Percentiles rank a stretch among this genome's conserved stretches.
phyloP scores from a whole-genome alignment of 495 filamentous ascomycete genomes.

The Daldinia loculata region DNA sequence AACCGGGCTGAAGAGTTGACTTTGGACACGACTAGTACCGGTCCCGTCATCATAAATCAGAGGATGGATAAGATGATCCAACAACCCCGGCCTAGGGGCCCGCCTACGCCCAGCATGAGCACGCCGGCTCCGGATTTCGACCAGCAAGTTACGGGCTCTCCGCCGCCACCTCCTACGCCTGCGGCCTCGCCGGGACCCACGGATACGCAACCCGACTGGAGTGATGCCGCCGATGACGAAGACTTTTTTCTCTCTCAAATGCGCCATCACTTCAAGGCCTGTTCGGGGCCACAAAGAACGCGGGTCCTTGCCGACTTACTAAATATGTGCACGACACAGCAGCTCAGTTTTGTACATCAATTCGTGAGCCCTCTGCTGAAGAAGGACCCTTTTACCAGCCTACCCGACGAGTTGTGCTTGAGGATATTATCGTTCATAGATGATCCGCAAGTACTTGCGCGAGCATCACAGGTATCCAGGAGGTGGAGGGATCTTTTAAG shows the following conservation, averaged over 20 bases:
- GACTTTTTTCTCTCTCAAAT: constrained; percentile 60
- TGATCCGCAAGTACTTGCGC: constrained; percentile 88
- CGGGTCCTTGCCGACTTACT: constrained; percentile 82
- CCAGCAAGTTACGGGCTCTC: constrained; percentile 60
- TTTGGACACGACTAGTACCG: constrained; percentile 52
- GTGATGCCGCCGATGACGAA: constrained; percentile 59
- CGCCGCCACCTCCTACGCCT: constrained; percentile 64
- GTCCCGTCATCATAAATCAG: constrained; percentile 44
- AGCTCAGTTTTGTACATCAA: constrained; percentile 92
- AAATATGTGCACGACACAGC: constrained; percentile 90
- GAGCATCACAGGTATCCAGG: constrained; percentile 90
- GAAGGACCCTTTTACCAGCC: constrained; percentile 89
- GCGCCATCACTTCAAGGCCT: constrained; percentile 61
- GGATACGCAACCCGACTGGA: constrained; percentile 62
- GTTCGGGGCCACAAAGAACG: constrained; percentile 60
- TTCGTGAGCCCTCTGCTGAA: constrained; percentile 91
- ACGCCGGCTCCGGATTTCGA: constrained; percentile 66
- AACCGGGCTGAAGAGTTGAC: constrained; percentile 53
- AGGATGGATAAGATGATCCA: constrained; percentile 60
- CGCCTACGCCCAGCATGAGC: constrained; percentile 65
- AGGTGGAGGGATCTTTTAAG: constrained; percentile 92
- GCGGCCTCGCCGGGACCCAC: constrained; percentile 65
- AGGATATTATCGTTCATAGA: constrained; percentile 93
- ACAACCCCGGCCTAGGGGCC: constrained; percentile 57
- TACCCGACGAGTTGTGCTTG: constrained; percentile 92